Base-by-base conservation (phyloP, 192 early-diverging fungal genomes). In the Gamsiella multidivaricata region DNA sequence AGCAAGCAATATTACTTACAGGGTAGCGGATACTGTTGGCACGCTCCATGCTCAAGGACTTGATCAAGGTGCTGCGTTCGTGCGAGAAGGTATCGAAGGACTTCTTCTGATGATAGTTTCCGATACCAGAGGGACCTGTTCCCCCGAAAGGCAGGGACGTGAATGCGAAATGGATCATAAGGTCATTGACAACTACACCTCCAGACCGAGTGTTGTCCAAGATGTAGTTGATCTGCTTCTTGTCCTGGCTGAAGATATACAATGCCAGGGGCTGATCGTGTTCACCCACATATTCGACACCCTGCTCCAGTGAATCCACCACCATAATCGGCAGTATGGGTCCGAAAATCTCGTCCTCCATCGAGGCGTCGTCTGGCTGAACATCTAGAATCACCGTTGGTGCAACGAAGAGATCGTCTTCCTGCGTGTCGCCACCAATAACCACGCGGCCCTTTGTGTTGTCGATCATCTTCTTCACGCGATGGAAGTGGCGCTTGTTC, bases 261-360 rank as follows among this genome's bases (percentile, higher is more conserved):
- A 96, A 81, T 11, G 91, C 85, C 63, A 99, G 86, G 43, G 97
- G 96, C 64, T 87, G 86, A 51, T 90, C 90, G 42, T 84, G 83
- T 10, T 62, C 55, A 64, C 90, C 91, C 32, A 94, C 83, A 65
- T 85, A 76, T 31, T 65, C 79, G 41, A 94, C 80, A 6, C 89
- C 91, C 43, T 90, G 89, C 18, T 92, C 84, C 10, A 91, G 32
- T 26, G 79, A 82, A 61, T 90, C 85, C 53, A 89, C 88, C 3
- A 85, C 69, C 25, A 97, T 52, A 56, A 99, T 84, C 17, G 94
- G 94, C 60, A 99, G 75, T 34, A 97, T 75, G 4, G 97, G 97
- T 22, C 95, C 97, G 87, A 99, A 97, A 42, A 99, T 72, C 80
- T 99, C 97, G 29, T 90, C 89, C 22, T 83, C 52, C 95, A 97